Conservation (phyloP, 441 rosid genomes). For the Jatropha podagrica region DNA sequence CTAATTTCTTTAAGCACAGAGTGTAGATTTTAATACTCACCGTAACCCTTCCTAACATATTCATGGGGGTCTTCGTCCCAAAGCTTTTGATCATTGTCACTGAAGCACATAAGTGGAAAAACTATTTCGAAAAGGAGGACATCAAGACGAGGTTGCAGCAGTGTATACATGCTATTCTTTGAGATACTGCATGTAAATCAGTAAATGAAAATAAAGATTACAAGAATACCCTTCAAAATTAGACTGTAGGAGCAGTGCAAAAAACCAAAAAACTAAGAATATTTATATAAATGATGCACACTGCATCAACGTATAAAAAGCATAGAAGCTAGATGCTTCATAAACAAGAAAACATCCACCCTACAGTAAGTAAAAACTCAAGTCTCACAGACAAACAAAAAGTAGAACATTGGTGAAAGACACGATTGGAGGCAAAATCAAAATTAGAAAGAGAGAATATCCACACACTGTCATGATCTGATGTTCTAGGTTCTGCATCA, state of each 20-base stretch:
- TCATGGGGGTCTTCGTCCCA: slow-evolving; percentile 99
- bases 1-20: slow-evolving; percentile 19
- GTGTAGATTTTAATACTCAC: slow-evolving; percentile 43
- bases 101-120: slow-evolving; percentile 97
- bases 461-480: too few species aligned
- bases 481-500: background rate
- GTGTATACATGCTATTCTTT: slow-evolving; percentile 75
- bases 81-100: slow-evolving; percentile 94
- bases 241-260: background rate
- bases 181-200: slow-evolving; percentile 59
- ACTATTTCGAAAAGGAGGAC: slow-evolving; percentile 90
- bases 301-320: background rate
- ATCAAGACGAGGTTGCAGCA: slow-evolving; percentile 84
- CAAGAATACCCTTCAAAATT: background rate
- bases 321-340: background rate
- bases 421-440: background rate
- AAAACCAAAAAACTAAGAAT: background rate
- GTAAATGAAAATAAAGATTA: slow-evolving; percentile 17
- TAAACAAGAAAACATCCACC: background rate
- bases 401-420: too few species aligned
- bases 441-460: background rate
- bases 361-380: background rate
- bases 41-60: slow-evolving; percentile 99
- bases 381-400: background rate
- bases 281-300: background rate